Evolutionary conservation across 1,284 basidiomycete genomes (phyloP), one percentile per base, ranked within the genome.

Genomic region (Stereum hirsutum): DNA sequence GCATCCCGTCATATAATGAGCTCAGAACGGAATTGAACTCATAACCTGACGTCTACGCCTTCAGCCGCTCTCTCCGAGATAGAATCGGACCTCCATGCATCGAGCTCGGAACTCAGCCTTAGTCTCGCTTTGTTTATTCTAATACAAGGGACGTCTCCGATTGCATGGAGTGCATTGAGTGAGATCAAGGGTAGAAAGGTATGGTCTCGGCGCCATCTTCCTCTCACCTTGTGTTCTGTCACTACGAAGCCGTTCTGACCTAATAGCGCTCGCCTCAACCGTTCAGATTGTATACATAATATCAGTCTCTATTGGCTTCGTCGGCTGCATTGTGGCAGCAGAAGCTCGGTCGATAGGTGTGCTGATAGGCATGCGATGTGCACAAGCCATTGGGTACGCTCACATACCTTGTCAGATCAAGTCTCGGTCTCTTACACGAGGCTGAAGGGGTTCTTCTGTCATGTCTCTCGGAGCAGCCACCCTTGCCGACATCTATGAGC

Each of bases 111-210:
- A 50, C 81, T 94, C 44, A 84, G 86, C 42, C 68, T 85, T 54
- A 80, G 75, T 51, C 59, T 93, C 7, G 81, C 84, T 1, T 53
- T 88, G 11, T 94, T 89, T 60, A 90, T 93, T 51, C 63, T 89
- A 15, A 58, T 86, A n/a, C 86, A 89, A 58, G 88, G 88, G 1
- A 57, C 64, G 10, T 61, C 78, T 40, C 87, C 86, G 0, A 54
- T 86, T 11, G 42, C 84, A 5, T 90, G 89, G 88, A 76, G 72
- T 41, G 72, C 78, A 0, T 62, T 84, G 15, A 84, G 81, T 42
- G 89, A 93, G 58, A 74, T 94, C 40, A 81, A 78, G 49, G 89
- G 89, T 6, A 68, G 89, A 39, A 90, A 87, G 70, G 82, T 82
- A 50, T 24, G 68, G 58, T 11, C 11, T 15, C 1, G 8, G 11